Base-by-base conservation (phyloP, 257 asterid species). In the Misopates orontium region DNA sequence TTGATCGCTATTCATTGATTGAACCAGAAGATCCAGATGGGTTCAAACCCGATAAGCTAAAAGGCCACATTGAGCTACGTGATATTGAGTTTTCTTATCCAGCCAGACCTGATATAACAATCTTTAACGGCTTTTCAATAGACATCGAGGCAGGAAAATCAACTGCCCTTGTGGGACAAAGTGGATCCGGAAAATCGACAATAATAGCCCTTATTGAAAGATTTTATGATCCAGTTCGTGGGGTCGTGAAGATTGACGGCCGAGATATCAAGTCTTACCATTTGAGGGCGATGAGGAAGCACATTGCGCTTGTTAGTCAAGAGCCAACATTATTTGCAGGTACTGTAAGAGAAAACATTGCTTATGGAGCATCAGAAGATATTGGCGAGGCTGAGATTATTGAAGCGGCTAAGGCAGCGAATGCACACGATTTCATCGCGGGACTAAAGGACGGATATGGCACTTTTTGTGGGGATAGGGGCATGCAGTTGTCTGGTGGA, bases 161-260 rank as follows among this genome's bases (percentile, higher is more conserved):
- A 20, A 89, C 96, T 4, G 97, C 98, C 1, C 31, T 92, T 25
- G 97, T 92, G 0, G 98, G 98, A 15, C 95, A 87, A 45, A 92
- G 98, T 42, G 98, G 98, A 0, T 92, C 95, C 0, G 98, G 98
- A 0, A 92, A 92, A 36, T 92, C 98, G 0, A 89, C 95, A 1
- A 78, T 89, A 16, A 80, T 92, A 6, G 84, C 89, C 50, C 76
- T 92, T 23, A 80, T 89, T 11, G 90, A 92, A 62, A 63, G 98
- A 56, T 92, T 92, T 51, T 89, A 92, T 42, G 97, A 85, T 56
- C 98, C 98, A 0, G 8, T 71, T 1, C 56, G 50, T 1, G 98
- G 98, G 0, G 61, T 24, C 0, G 91, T 92, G 70, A 84, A 72
- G 61, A 85, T 92, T 23, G 97, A 89, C 2, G 88, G 95, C 4